phyloP scores from a whole-genome alignment of 805 yeast species.

The Saturnispora saitoi region DNA sequence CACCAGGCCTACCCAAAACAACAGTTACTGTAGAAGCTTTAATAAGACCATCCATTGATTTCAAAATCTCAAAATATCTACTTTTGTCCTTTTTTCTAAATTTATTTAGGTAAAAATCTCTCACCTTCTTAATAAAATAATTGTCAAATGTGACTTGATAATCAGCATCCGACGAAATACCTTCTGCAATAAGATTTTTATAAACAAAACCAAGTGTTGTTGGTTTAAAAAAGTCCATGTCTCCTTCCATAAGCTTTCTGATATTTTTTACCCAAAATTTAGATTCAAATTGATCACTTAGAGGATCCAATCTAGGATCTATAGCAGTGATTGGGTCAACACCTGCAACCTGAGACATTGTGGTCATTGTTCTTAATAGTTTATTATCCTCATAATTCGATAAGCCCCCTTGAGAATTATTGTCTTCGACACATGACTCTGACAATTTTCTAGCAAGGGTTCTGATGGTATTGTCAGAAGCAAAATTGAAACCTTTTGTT shows the following conservation, averaged over 20 bases:
- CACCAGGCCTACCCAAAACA: slow-evolving; percentile 74
- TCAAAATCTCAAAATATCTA: slow-evolving; percentile 43
- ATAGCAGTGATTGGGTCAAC: slow-evolving; percentile 29
- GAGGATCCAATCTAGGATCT: slow-evolving; percentile 48
- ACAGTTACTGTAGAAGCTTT: slow-evolving; percentile 59
- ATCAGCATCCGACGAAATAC: slow-evolving; percentile 60
- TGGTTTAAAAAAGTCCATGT: slow-evolving; percentile 57
- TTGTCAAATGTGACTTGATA: slow-evolving; percentile 54
- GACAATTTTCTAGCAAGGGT: slow-evolving; percentile 35
- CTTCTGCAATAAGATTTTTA: slow-evolving; percentile 50
- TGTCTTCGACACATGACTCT: slow-evolving; percentile 11
- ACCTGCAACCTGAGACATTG: slow-evolving; percentile 48
- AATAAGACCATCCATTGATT: slow-evolving; percentile 57
- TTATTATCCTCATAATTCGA: slow-evolving; percentile 10
- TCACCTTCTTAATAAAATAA: slow-evolving; percentile 28
- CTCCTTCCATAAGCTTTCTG: slow-evolving; percentile 42
- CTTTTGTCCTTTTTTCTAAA: slow-evolving; percentile 24
- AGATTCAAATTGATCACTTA: slow-evolving; percentile 47
- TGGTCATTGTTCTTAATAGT: slow-evolving; percentile 32
- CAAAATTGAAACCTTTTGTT: too few relatives aligned
- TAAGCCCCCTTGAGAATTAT: neutral
- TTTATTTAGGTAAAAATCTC: slow-evolving; percentile 21
- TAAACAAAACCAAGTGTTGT: slow-evolving; percentile 52
- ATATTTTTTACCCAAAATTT: slow-evolving; percentile 62
- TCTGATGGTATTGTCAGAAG: too few relatives aligned